Conservation (phyloP, 2,329 filamentous ascomycete genomes). For the Furcasterigmium sp. region DNA sequence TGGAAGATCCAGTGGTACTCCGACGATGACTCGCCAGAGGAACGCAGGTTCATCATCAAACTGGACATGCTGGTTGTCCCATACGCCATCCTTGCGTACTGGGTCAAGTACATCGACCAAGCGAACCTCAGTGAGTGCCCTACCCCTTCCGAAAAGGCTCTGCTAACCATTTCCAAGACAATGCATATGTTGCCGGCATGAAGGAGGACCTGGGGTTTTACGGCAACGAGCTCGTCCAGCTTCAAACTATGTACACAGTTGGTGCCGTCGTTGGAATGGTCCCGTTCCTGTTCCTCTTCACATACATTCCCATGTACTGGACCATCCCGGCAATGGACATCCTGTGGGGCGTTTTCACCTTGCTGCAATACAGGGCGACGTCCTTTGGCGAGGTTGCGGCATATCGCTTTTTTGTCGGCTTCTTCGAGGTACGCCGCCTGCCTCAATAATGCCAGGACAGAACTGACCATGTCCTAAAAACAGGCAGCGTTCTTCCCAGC, state of each 20-base stretch:
- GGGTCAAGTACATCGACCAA: constrained; percentile 52
- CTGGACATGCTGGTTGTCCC: constrained; percentile 51
- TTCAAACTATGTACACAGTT: constrained; percentile 46
- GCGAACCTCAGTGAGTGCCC: constrained; percentile 41
- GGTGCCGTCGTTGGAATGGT: constrained; percentile 46
- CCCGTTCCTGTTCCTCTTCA: constrained; percentile 47
- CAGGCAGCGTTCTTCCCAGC: constrained; percentile 33
- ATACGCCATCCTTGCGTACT: constrained; percentile 50
- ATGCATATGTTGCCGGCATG: constrained; percentile 50
- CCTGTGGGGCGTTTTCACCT: constrained; percentile 50
- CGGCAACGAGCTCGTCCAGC: constrained; percentile 48
- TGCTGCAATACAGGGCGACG: constrained; percentile 46
- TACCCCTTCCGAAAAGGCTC: not conserved
- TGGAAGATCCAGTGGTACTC: constrained; percentile 41
- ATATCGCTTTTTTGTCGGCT: constrained; percentile 49
- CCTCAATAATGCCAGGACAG: no score
- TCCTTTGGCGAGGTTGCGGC: constrained; percentile 44
- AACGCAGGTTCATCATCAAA: constrained; percentile 47
- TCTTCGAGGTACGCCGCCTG: no score
- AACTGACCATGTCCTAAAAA: no score
- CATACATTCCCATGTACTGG: constrained; percentile 39
- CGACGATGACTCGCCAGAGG: constrained; percentile 40
- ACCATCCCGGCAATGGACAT: constrained; percentile 46
- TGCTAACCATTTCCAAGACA: constrained; percentile 23
- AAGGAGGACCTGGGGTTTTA: constrained; percentile 45